A percentile compares a stretch with the other conserved stretches of the same genome.
phyloP scores from a whole-genome alignment of 768 basidiomycete genomes.

The Cubamyces sp. region DNA sequence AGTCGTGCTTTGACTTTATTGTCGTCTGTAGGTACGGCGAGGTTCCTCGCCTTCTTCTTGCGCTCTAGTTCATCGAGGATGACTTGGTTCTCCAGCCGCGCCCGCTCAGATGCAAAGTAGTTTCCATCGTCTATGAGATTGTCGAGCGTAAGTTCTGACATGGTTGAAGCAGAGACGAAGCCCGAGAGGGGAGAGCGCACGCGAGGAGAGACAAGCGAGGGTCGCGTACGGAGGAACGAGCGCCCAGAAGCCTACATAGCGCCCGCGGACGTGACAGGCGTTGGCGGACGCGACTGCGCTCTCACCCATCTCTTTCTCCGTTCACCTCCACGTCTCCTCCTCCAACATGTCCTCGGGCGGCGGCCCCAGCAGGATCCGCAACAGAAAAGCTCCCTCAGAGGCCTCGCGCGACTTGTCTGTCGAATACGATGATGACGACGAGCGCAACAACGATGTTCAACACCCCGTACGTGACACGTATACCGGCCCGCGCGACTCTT shows the following conservation, averaged over 20 bases:
- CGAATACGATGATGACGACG: constrained; percentile 27
- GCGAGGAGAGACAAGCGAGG: constrained; percentile 1
- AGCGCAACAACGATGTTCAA: constrained; percentile 19
- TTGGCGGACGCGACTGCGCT: constrained; percentile 7
- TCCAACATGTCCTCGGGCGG: constrained; percentile 25
- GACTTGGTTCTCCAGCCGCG: constrained; percentile 79
- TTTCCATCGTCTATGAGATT: constrained; percentile 79
- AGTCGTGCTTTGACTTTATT: constrained; percentile 87
- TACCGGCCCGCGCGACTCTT: not conserved
- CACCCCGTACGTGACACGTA: constrained; percentile 33
- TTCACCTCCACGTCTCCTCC: constrained; percentile 8
- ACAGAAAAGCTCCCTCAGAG: constrained; percentile 7
- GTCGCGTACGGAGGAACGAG: constrained; percentile 1
- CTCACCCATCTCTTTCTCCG: constrained; percentile 4
- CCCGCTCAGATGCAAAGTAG: constrained; percentile 74
- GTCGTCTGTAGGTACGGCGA: constrained; percentile 98
- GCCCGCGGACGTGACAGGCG: not conserved
- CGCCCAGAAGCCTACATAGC: not conserved
- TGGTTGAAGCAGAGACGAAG: constrained; percentile 32
- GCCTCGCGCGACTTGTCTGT: constrained; percentile 8
- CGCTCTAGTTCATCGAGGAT: constrained; percentile 96
- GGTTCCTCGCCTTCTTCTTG: constrained; percentile 90
- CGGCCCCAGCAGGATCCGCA: constrained; percentile 18
- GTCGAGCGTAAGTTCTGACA: constrained; percentile 79
- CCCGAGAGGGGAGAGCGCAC: not conserved